phyloP scores from a whole-genome alignment of 2,329 filamentous ascomycete species.

The Laburnicola sp. region DNA sequence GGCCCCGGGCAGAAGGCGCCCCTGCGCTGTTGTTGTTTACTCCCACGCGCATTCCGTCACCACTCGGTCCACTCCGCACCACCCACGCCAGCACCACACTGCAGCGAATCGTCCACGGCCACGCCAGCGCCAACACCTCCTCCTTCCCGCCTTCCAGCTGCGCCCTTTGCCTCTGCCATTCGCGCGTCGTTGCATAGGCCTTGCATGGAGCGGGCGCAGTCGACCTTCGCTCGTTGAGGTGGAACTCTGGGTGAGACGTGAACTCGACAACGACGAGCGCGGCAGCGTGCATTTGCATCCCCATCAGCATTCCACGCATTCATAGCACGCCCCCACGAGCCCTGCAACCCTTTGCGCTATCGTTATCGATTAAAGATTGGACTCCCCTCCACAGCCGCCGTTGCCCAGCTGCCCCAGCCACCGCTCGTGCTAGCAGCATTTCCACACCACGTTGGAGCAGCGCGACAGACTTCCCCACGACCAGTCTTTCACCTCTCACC shows the following conservation, averaged over 20 bases:
- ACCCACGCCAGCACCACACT: slow-evolving; percentile 23
- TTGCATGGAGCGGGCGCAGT: slow-evolving; percentile 39
- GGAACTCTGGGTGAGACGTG: slow-evolving; percentile 27
- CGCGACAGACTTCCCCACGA: slow-evolving; percentile 7
- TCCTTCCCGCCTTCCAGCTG: slow-evolving; percentile 10
- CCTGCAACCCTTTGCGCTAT: slow-evolving; percentile 25
- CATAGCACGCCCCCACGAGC: slow-evolving; percentile 28
- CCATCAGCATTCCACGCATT: slow-evolving; percentile 33
- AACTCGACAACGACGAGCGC: slow-evolving; percentile 20
- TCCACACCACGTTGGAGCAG: slow-evolving; percentile 14
- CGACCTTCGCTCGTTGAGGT: slow-evolving; percentile 41
- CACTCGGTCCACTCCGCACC: slow-evolving; percentile 26
- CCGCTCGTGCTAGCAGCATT: slow-evolving; percentile 12
- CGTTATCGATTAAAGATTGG: slow-evolving; percentile 33
- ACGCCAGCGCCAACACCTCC: slow-evolving; percentile 16
- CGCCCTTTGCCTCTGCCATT: slow-evolving; percentile 6
- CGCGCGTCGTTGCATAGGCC: slow-evolving; percentile 22
- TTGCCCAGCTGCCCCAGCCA: slow-evolving; percentile 15
- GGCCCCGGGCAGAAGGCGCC: slow-evolving; percentile 14
- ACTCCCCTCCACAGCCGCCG: slow-evolving; percentile 27
- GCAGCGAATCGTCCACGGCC: slow-evolving; percentile 15
- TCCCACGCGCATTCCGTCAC: slow-evolving; percentile 26
- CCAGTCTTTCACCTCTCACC: slow-evolving; percentile 20
- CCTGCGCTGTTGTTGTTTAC: slow-evolving; percentile 27
- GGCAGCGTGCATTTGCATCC: slow-evolving; percentile 1